Evolutionary conservation across 1,139 yeast genomes (phyloP), one percentile per base, ranked within the genome.

Genomic region (Tardiomyces depauwii): DNA sequence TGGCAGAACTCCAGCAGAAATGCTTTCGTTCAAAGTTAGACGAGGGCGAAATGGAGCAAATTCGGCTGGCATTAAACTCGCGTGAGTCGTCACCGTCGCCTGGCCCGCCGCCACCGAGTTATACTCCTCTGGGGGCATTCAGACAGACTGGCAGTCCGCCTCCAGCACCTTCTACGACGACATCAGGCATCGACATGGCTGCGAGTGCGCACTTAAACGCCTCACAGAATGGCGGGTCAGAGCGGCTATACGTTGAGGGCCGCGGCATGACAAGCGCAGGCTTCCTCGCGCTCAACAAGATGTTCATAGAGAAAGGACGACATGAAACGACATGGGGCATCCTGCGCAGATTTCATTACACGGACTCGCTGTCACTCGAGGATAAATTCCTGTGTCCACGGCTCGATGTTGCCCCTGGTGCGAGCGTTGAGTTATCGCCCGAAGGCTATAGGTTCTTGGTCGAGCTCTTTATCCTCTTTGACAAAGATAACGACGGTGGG

Each of bases 281-380:
- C 0, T 91, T 91, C 56, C 66, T 91, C 5, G 66, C 78, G 1
- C 66, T 91, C 46, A 87, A 87, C 63, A 83, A 82, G 57, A 66
- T 84, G 33, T 91, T 83, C 60, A 94, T 94, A 1, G 95, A 87
- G 55, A 77, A 78, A 41, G 98, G 98, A 0, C 70, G 97, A 41
- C 97, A 91, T 61, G 98, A 91, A 61, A 89, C 97, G 0, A 82
- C 87, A 0, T 91, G 98, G 98, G 95, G 95, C 0, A 86, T 91
- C 18, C 62, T 91, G 28, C 65, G 98, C 46, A 76, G 88, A 1
- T 91, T 85, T 63, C 85, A 86, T 58, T 91, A 91, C 57, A 89
- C 97, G 0, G 93, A 91, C 58, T 88, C 97, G 0, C 67, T 91
- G 12, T 87, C 96, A 1, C 71, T 91, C 32, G 80, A 79, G 55